Conservation (phyloP, 495 filamentous ascomycete species). For the Rusavskia elegans region DNA sequence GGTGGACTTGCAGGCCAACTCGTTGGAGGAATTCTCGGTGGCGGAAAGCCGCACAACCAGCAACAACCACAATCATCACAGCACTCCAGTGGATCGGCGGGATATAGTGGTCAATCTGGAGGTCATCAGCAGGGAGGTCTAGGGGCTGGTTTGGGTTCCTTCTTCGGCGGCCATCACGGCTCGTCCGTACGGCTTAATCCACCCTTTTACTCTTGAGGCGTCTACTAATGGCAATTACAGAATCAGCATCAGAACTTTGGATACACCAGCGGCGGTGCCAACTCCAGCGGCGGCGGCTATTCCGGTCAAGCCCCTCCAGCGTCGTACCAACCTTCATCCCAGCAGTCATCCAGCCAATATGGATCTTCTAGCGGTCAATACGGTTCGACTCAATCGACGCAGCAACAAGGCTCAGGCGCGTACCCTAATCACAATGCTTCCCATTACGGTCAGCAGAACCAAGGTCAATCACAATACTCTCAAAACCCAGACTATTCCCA, state of each 20-base stretch:
- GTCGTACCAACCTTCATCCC: conserved; percentile 19
- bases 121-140: conserved; percentile 12
- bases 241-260: conserved; percentile 18
- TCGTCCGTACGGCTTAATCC: conserved; percentile 8
- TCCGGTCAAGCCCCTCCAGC: conserved; percentile 23
- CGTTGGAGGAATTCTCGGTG: conserved; percentile 19
- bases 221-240: conserved; percentile 3
- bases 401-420: neutral
- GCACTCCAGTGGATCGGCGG: conserved; percentile 10
- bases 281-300: conserved; percentile 19
- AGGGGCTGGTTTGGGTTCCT: neutral
- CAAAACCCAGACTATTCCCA: conserved; percentile 2
- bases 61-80: conserved; percentile 12
- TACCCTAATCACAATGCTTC: neutral
- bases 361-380: conserved; percentile 3
- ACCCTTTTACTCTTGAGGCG: neutral
- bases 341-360: conserved; percentile 9
- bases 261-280: conserved; percentile 14
- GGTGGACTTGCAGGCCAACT: conserved; percentile 19
- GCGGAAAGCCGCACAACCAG: conserved; percentile 20
- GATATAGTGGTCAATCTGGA: conserved; percentile 9
- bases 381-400: neutral
- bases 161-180: conserved; percentile 21
- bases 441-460: neutral
- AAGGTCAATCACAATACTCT: neutral